These are phyloP conservation scores for Backusella australiensis DNA, from an alignment of 192 early-diverging fungal genomes.

Conservation along the genomic window DNA sequence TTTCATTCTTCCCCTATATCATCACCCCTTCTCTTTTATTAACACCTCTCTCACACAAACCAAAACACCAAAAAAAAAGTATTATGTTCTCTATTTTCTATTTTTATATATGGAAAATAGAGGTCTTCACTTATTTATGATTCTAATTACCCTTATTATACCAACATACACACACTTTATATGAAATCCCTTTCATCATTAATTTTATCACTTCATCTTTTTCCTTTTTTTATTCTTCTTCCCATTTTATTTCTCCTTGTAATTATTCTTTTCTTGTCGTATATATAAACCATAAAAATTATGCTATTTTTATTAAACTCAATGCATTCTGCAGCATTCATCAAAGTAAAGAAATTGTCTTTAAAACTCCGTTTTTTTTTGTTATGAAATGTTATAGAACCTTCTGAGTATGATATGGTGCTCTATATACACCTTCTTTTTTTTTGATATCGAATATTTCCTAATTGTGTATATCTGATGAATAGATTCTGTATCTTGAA, in stretches of 20 bases:
- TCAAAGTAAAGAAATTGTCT: neutral
- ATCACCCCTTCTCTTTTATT: neutral
- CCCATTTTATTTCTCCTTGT: neutral
- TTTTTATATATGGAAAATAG: slow-evolving; percentile 2
- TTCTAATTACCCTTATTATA: slow-evolving; percentile 10
- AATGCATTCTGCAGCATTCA: neutral
- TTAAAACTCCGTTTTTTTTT: neutral
- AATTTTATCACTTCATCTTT: slow-evolving; percentile 8
- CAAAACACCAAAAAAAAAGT: neutral
- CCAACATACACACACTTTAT: neutral
- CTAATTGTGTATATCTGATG: neutral
- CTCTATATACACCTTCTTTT: neutral
- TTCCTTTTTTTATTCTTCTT: neutral
- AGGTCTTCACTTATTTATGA: slow-evolving; percentile 2
- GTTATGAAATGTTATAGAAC: neutral
- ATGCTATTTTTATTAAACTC: slow-evolving; percentile 8
- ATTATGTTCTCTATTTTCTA: neutral
- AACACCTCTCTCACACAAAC: neutral
- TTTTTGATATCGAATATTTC: neutral
- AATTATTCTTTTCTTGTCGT: slow-evolving; percentile 8
- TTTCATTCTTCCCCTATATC: slow-evolving; percentile 8
- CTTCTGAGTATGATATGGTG: neutral
- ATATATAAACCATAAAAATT: slow-evolving; percentile 7
- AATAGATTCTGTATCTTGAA: neutral
- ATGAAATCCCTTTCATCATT: slow-evolving; percentile 7